A percentile compares a stretch with the other conserved stretches of the same genome.
phyloP scores from a whole-genome alignment of 2,329 filamentous ascomycete species.

The Pyrenochaeta sp. region DNA sequence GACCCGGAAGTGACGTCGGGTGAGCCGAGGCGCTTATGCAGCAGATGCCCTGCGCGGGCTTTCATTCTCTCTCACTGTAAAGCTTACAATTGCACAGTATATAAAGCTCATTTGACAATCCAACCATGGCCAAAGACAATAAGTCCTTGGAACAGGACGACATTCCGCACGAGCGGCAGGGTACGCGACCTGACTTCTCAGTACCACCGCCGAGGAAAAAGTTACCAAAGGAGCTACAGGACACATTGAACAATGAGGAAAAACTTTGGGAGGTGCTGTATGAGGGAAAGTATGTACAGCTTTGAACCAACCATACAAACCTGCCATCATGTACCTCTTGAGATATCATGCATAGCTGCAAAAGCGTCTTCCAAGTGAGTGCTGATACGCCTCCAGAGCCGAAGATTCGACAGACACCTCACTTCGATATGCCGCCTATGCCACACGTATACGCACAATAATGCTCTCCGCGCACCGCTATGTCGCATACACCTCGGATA shows the following conservation, averaged over 20 bases:
- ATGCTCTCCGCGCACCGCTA: conserved; percentile 92
- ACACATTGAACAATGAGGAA: conserved; percentile 69
- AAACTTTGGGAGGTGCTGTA: conserved; percentile 80
- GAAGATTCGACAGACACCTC: conserved; percentile 84
- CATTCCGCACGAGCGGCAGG: conserved; percentile 53
- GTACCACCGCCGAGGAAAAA: conserved; percentile 59
- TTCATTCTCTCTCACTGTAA: background rate
- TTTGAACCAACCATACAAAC: background rate
- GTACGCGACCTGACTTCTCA: conserved; percentile 58
- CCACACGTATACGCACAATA: conserved; percentile 83
- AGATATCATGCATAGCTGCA: too few relatives aligned
- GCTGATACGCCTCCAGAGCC: conserved; percentile 57
- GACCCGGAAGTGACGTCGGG: conserved; percentile 14
- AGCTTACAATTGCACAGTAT: background rate
- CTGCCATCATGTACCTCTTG: background rate
- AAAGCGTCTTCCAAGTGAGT: background rate
- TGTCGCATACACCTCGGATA: conserved; percentile 95
- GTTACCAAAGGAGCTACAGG: conserved; percentile 64
- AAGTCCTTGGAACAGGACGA: conserved; percentile 38
- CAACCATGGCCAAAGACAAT: conserved; percentile 50
- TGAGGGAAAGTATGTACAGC: conserved; percentile 74
- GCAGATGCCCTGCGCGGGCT: conserved; percentile 1
- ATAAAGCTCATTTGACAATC: background rate
- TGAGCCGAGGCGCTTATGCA: conserved; percentile 5
- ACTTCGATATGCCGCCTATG: conserved; percentile 92